Percentiles rank a stretch among this genome's conserved stretches.
These are phyloP conservation scores for Amanita rimosa DNA, from an alignment of 768 basidiomycete genomes.

Conservation along the genomic window DNA sequence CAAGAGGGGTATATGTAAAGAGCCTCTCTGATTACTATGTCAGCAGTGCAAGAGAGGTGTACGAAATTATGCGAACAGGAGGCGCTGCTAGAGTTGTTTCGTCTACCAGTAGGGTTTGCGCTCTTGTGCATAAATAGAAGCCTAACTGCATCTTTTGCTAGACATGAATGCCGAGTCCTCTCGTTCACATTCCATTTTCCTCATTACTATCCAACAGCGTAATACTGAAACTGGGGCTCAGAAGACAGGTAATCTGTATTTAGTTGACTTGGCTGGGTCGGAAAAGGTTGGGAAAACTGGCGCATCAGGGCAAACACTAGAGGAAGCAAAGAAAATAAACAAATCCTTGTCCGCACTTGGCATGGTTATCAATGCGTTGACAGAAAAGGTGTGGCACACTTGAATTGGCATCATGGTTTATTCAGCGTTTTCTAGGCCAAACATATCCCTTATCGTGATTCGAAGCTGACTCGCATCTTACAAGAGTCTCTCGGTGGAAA, in stretches of 20 bases:
- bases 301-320: conserved; percentile 95
- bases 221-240: conserved; percentile 94
- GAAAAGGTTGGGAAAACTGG: conserved; percentile 99
- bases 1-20: conserved; percentile 96
- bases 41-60: conserved; percentile 88
- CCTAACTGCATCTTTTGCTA: conserved; percentile 18
- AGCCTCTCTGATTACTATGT: conserved; percentile 97
- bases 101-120: conserved; percentile 66
- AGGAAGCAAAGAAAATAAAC: conserved; percentile 99
- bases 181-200: conserved; percentile 97
- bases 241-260: conserved; percentile 94
- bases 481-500: conserved; percentile 98
- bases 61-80: conserved; percentile 98
- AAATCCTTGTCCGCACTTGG: conserved; percentile 95
- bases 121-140: background rate
- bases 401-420: background rate
- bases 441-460: conserved; percentile 97
- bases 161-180: conserved; percentile 99
- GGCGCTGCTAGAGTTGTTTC: conserved; percentile 86
- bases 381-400: conserved; percentile 66
- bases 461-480: conserved; percentile 95
- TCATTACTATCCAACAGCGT: conserved; percentile 93
- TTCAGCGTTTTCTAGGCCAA: conserved; percentile 49
- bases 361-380: conserved; percentile 98
- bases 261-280: conserved; percentile 96